Base-by-base conservation (phyloP, 768 basidiomycete species). In the Phylloporus sp. region DNA sequence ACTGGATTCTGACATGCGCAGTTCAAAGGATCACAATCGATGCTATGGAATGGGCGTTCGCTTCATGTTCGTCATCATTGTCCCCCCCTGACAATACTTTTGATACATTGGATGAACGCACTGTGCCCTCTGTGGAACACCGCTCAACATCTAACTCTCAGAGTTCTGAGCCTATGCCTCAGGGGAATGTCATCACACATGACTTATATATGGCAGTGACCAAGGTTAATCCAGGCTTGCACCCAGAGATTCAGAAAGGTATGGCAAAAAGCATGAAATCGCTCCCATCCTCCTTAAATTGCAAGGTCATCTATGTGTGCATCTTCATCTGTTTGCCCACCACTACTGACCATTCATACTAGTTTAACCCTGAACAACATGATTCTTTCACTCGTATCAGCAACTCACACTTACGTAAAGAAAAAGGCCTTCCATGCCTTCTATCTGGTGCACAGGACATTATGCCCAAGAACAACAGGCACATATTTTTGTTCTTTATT, bases 361-460 rank as follows among this genome's bases (percentile, higher is more conserved):
- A 54, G 53, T 54, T 56, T 14, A 54, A 50, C 33, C 34, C 38
- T 9, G 26, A 50, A 26, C 53, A 54, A 32, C 13, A 32, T 22
- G 18, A 27, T n/a, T 13, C 20, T 27, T 29, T 55, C 26, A 9
- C 13, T 4, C 8, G 7, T 14, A 20, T 38, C 15, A 42, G 29
- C 2, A 22, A 23, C 4, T 37, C 39, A 9, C 5, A 21, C 17
- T 20, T 20, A 20, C 34, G 20, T 6, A 43, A 40, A 17, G 43
- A n/a, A 8, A 41, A 33, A 23, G 22, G 10, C 4, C 37, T 56
- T 20, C 13, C 29, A n/a, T 13, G 15, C 10, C 9, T 52, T n/a
- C 26, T 53, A 11, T 43, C 17, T 4, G 38, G 41, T 18, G 4
- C 53, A 31, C 35, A 52, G 6, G 44, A 38, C 1, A 46, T 55